Evolutionary conservation across 202 grass and related monocot genomes (phyloP), one percentile per base, ranked within the genome.

Genomic region (Zoysia matrella): DNA sequence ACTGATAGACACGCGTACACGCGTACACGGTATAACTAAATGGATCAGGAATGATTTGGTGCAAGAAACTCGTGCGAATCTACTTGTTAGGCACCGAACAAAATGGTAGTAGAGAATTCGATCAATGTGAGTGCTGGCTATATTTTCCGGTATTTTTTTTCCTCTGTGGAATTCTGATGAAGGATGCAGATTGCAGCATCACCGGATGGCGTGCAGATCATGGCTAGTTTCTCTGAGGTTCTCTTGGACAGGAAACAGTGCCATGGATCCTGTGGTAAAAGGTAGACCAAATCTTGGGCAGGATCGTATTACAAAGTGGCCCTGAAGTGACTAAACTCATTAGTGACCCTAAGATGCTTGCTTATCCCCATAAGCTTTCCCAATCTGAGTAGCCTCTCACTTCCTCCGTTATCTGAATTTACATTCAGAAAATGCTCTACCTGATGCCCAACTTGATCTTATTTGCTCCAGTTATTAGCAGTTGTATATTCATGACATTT

Each of bases 271-370:
- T 55, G 51, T 13, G 72, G 72, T 52, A 76, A 72, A 63, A 40
- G 11, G 36, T 65, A 60, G 63, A 11, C 57, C 76, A 85, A 76
- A 89, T 86, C 72, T 72, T 79, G 10, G 39, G 4, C 40, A 73
- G 5, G 41, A 52, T 44, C 11, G 44, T 55, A 73, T 86, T 90
- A 83, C 13, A 90, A 75, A 86, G 70, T 79, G 61, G 48, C 43
- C 14, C n/a, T 55, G 79, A 90, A 83, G 15, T 90, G 88, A 83
- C 83, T 58, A 58, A 86, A 80, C 79, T 8, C 86, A 82, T 73
- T 86, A 83, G 88, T 83, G 63, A 83, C 74, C 10, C 56, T 83
- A 52, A 90, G 83, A 90, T 90, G 88, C 83, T 74, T n/a, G 30
- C 79, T 83, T 83, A 86, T 87, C 73, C 46, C 10, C 70, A 8